A percentile compares a stretch with the other conserved stretches of the same genome.
These are phyloP conservation scores for Diphasiastrum complanatum DNA, from an alignment of 83 land plant genomes.

Conservation along the genomic window DNA sequence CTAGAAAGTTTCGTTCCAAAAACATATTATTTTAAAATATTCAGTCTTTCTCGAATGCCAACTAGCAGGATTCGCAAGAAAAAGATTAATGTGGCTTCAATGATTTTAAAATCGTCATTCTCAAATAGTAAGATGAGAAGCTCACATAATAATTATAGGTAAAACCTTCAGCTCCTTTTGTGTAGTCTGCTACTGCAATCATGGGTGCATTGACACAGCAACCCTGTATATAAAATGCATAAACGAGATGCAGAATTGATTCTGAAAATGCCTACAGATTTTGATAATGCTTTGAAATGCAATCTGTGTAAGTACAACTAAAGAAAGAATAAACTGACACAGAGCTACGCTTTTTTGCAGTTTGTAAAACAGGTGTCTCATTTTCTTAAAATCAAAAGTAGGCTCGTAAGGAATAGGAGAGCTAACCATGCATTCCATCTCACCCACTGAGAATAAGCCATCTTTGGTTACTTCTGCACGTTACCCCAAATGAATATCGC, in stretches of 20 bases:
- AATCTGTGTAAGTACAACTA: background rate
- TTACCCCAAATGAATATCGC: too few species aligned
- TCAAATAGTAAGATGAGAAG: slow-evolving; percentile 6
- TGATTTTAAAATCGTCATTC: too few species aligned
- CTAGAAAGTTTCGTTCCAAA: slow-evolving; percentile 52
- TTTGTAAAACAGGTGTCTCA: background rate
- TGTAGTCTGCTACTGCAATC: slow-evolving; percentile 91
- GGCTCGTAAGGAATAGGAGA: background rate
- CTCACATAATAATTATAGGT: slow-evolving; percentile 92
- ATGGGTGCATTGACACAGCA: slow-evolving; percentile 99
- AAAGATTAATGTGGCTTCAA: too few species aligned
- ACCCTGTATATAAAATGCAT: slow-evolving; percentile 50
- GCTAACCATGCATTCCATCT: slow-evolving; percentile 99
- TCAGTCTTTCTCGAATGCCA: too few species aligned
- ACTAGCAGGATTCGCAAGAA: too few species aligned
- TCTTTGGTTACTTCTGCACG: slow-evolving; percentile 95
- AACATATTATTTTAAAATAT: too few species aligned
- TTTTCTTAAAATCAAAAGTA: background rate
- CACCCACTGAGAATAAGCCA: slow-evolving; percentile 96
- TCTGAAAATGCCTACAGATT: background rate
- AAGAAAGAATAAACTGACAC: background rate
- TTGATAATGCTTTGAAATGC: background rate
- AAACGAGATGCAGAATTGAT: background rate
- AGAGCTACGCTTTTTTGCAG: background rate
- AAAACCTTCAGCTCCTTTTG: slow-evolving; percentile 90